Evolutionary conservation across 805 yeast species (phyloP), one percentile per base, ranked within the genome.

Genomic region (Saccharomyces paradoxus): DNA sequence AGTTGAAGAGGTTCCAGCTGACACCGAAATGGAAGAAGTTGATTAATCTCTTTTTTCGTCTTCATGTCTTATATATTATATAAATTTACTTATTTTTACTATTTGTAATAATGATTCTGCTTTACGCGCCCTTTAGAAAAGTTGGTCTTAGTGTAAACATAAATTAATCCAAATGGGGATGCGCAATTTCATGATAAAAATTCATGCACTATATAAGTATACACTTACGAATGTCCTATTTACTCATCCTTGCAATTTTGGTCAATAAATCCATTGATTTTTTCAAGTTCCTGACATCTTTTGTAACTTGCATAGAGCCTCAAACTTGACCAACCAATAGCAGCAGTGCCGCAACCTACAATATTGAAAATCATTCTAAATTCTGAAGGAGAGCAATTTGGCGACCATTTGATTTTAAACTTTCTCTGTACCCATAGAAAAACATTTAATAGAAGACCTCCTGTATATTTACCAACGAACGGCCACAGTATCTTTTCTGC

Each of bases 1-100:
- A 58, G 68, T 73, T 55, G 75, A 81, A 59, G 71, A 78, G 68
- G 84, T 82, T 58, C 83, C 84, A 68, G 90, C 84, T 71, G 96
- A 89, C 79, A 85, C 95, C 61, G 96, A 90, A 71, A 94, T 92
- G 99, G 99, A 92, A 83, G 99, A 92, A 81, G 97, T 92, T 75
- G 99, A 92, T 78, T 92, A 87, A 74, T 58, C 48, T 9, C 3
- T 37, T n/a, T 17, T 26, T 41, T 50, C 28, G 27, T 22, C 14
- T 26, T 50, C 17, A 21, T 14, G 44, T 27, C 22, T 41, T 46
- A 26, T 46, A 26, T 46, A 27, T 22, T 46, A 26, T 27, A 46
- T 46, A 26, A 46, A 27, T 46, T 46, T 46, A 26, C 30, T 46
- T 46, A 26, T 46, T 24, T 46, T 46, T 46, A 26, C 30, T 46